Evolutionary conservation across 139 green algal genomes (phyloP).

Genomic region (Marvania coccoides): DNA sequence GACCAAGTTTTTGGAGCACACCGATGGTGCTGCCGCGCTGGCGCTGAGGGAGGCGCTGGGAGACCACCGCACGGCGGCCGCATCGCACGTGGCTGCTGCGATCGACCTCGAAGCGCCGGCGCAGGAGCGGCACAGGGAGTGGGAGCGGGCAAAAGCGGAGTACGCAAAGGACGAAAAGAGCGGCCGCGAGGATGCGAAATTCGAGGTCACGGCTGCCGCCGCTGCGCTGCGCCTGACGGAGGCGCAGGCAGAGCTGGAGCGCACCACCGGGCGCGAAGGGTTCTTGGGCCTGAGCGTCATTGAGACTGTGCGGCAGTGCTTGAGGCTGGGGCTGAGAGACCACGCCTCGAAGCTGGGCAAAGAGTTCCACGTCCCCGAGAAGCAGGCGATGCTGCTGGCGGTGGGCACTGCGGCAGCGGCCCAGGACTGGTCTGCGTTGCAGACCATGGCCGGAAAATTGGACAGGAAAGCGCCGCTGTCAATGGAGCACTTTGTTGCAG

Average conservation of each 20-base stretch:
- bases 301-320: slow-evolving; percentile 21
- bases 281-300: slow-evolving; percentile 22
- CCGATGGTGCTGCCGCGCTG: not conserved
- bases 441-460: slow-evolving; percentile 10
- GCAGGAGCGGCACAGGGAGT: not conserved
- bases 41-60: slow-evolving; percentile 14
- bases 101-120: not conserved
- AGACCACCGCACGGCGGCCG: slow-evolving; percentile 1
- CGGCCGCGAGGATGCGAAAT: not conserved
- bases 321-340: slow-evolving; percentile 21
- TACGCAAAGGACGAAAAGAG: not conserved
- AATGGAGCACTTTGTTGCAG: slow-evolving; percentile 24
- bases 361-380: slow-evolving; percentile 27
- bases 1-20: not conserved
- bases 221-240: not conserved
- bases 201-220: not conserved
- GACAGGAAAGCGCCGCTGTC: not conserved
- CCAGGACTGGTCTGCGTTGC: slow-evolving; percentile 24
- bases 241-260: slow-evolving; percentile 16
- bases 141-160: not conserved
- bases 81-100: slow-evolving; percentile 12
- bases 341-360: slow-evolving; percentile 7
- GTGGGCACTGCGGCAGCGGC: not conserved
- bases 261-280: slow-evolving; percentile 13
- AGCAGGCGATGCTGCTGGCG: slow-evolving; percentile 11